Base-by-base conservation (phyloP, 805 yeast genomes). In the Metschnikowia corniflorae region DNA sequence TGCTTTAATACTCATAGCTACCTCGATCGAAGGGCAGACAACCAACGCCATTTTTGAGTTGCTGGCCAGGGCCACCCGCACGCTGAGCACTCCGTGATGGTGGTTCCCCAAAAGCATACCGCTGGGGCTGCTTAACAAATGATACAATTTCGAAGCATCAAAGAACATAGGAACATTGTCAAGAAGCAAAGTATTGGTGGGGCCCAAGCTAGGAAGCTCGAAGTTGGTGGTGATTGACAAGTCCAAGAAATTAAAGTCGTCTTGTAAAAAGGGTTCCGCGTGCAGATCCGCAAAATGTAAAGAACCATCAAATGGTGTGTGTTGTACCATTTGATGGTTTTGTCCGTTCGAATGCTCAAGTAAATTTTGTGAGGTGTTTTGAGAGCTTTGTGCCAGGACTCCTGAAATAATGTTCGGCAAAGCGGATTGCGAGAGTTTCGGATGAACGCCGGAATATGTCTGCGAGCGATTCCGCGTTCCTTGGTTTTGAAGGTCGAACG, bases 91-190 rank as follows among this genome's bases (percentile, higher is more conserved):
- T 3, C 82, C 73, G 33, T 71, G 58, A 17, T 94, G 93, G 57
- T 77, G 84, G 39, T 72, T 73, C 15, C 75, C 59, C 46, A 83
- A 71, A 13, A 24, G 13, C n/a, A 33, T 17, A 10, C 43, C 44
- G 2, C 34, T 24, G 31, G 86, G 61, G 35, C 59, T 60, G 37
- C 42, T 46, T 36, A 55, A 41, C 14, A 47, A 45, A 41, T 41
- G 50, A 39, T 40, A 50, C 31, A 68, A 54, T 42, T 57, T 65
- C 43, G 58, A 52, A 10, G 78, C 63, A 35, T 82, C 80, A 41
- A 85, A 60, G 4, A 87, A 72, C 28, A 78, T 71, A 9, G 97
- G 97, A 34, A 91, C 71, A 53, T 89, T 87, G 29, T 88, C 85
- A 37, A 93, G 68, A 46, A 89, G 71, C 29, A 91, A 68, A 9